Conservation (phyloP, 495 filamentous ascomycete species). For the Penicillium lagena region DNA sequence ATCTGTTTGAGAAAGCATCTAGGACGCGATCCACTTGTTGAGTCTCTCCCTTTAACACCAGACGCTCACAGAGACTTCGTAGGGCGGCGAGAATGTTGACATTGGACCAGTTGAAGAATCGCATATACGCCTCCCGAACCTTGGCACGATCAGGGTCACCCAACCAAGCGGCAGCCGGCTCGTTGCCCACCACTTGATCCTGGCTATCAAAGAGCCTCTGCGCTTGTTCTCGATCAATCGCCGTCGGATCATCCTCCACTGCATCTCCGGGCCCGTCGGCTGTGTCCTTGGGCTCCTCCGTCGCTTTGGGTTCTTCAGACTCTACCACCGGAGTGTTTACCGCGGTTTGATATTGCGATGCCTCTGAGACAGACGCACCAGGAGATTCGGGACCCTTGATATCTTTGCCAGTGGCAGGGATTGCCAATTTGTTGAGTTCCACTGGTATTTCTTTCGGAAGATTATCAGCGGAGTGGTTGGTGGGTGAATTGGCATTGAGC, state of each 20-base stretch:
- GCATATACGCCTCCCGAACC: conserved; percentile 80
- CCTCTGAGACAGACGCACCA: conserved; percentile 31
- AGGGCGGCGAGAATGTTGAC: conserved; percentile 75
- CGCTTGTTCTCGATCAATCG: conserved; percentile 62
- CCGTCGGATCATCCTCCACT: conserved; percentile 37
- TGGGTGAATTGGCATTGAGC: conserved; percentile 11
- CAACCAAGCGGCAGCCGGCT: conserved; percentile 81
- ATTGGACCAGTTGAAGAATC: conserved; percentile 79
- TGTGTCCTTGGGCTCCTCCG: conserved; percentile 11
- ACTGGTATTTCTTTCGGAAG: conserved; percentile 13
- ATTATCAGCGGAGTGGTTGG: conserved; percentile 9
- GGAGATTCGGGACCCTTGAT: conserved; percentile 19
- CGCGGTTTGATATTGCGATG: conserved; percentile 43
- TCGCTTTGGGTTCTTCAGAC: conserved; percentile 20
- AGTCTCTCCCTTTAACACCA: conserved; percentile 87
- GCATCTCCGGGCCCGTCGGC: conserved; percentile 16
- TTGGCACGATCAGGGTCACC: conserved; percentile 63
- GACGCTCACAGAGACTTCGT: conserved; percentile 69
- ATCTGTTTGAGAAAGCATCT: conserved; percentile 76
- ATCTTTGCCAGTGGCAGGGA: conserved; percentile 6
- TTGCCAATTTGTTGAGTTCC: conserved; percentile 14
- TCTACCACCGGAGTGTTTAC: conserved; percentile 33
- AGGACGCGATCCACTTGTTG: conserved; percentile 95
- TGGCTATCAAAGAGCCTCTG: conserved; percentile 80
- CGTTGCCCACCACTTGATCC: conserved; percentile 69